Base-by-base conservation (phyloP, 2,329 filamentous ascomycete genomes). In the Botrytis pseudocinerea region DNA sequence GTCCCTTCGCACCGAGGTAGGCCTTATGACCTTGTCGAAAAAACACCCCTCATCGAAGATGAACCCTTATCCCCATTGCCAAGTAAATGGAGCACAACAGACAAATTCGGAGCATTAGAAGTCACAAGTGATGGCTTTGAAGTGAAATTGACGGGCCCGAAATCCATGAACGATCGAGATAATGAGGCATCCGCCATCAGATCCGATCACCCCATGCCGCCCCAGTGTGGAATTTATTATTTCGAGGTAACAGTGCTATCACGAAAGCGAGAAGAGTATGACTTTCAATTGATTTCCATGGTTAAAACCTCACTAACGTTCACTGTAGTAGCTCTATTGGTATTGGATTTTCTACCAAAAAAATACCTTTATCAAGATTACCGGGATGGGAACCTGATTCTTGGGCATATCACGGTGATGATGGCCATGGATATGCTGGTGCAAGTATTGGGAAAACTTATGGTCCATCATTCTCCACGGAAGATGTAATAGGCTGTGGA, bases 151-250 rank as follows among this genome's bases (percentile, higher is more conserved):
- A 82, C 82, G 1, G 85, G 85, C 0, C 78, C 82, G 0, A 87
- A 86, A 78, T 83, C 81, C 38, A 79, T 84, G 48, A 75, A 77
- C 61, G 87, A 89, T 68, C 84, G 86, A 69, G 89, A 91, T 12
- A 85, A 92, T 79, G 96, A 98, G 81, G 93, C 94, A 28, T 94
- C 90, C 51, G 89, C 93, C 20, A 90, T 97, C 73, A 90, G 96
- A 72, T 89, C 95, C 42, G 92, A 99, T 81, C 87, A 94, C 81
- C 89, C 91, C 66, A 98, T 98, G 90, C 94, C 96, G 6, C 87
- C 90, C 51, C 92, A 97, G 79, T 96, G 93, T 77, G 96, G 96
- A 2, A 91, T 99, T 74, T 99, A 97, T 82, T 99, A 99, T 82
- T 99, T 90, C 80, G 96, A 99, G 81, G 86, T 92, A 38, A 82